Evolutionary conservation across 495 filamentous ascomycete genomes (phyloP).

Genomic region (Gamarada debralockiae): DNA sequence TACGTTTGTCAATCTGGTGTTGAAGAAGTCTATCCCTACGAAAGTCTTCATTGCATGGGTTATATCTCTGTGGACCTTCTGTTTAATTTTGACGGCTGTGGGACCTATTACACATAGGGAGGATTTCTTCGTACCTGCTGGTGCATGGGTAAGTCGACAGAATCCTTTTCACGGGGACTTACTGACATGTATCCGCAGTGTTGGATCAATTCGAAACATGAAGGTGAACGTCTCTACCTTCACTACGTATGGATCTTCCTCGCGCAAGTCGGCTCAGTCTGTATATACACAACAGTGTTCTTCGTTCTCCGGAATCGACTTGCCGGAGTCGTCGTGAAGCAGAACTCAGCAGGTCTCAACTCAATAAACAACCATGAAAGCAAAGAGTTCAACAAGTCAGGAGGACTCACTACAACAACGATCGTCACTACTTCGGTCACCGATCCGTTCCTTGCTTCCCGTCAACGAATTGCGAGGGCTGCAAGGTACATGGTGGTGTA

Average conservation of each 20-base stretch:
- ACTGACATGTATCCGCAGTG: slow-evolving; percentile 1
- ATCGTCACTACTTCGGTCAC: background rate
- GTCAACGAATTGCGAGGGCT: slow-evolving; percentile 21
- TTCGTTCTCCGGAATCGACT: slow-evolving; percentile 37
- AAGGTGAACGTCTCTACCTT: slow-evolving; percentile 45
- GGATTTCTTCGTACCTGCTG: slow-evolving; percentile 47
- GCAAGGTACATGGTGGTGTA: slow-evolving; percentile 60
- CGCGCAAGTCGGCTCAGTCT: slow-evolving; percentile 56
- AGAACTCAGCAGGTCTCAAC: background rate
- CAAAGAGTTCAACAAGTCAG: background rate
- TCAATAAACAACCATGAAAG: background rate
- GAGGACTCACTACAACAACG: slow-evolving; percentile 5
- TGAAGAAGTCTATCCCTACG: slow-evolving; percentile 42
- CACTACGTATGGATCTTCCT: slow-evolving; percentile 69
- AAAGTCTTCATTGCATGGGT: slow-evolving; percentile 39
- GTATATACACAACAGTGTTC: slow-evolving; percentile 54
- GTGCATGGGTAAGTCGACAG: slow-evolving; percentile 44
- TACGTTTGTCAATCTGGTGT: slow-evolving; percentile 51
- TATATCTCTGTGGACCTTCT: slow-evolving; percentile 45
- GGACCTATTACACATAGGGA: slow-evolving; percentile 41
- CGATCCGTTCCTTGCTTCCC: slow-evolving; percentile 7
- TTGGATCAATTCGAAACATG: slow-evolving; percentile 12
- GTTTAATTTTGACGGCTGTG: slow-evolving; percentile 44
- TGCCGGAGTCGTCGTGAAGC: background rate
- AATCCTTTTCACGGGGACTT: too few species aligned